Evolutionary conservation across 1,284 basidiomycete species (phyloP), one percentile per base, ranked within the genome.

Genomic region (Porodaedalea pini): DNA sequence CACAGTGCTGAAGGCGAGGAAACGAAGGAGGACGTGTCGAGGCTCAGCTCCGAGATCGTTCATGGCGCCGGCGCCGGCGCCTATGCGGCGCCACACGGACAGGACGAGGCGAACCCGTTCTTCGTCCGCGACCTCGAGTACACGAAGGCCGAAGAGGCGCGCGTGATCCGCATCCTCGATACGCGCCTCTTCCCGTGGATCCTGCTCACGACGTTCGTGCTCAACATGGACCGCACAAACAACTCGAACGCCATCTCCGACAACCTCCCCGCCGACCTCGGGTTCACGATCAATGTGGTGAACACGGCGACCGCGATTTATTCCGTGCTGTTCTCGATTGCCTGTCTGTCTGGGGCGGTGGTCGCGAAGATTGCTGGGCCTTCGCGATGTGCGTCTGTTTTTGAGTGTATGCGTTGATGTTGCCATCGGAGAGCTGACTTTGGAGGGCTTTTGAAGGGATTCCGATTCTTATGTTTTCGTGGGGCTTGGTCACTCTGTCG

Each of bases 221-320:
- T 75, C 51, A 75, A 73, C 60, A 74, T 75, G 72, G 73, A 74
- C 50, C 66, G 73, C 6, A 74, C 73, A 19, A 74, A 74, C 61
- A 66, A 67, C 52, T 72, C 71, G 10, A 73, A 73, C 51, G 73
- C 73, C 1, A 70, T 74, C 43, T 73, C 72, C 19, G 73, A 75
- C 55, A 71, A 71, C 48, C 58, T 75, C 4, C 71, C 72, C 0
- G 61, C 59, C 3, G 72, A 75, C 57, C 61, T 75, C 10, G 73
- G 73, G 6, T 75, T 75, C 53, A 71, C 66, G 5, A 73, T 73
- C 40, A 63, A 73, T 56, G 70, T 71, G 3, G 70, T 74, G 17
- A 74, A 74, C 53, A 68, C 69, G 2, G 71, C 65, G 2, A 70
- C 68, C 1, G 71, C 71, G 3, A 65, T 73, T 41, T 70, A 74